Conservation (phyloP, 2,329 filamentous ascomycete species). For the Trichoderma atrobrunneum region DNA sequence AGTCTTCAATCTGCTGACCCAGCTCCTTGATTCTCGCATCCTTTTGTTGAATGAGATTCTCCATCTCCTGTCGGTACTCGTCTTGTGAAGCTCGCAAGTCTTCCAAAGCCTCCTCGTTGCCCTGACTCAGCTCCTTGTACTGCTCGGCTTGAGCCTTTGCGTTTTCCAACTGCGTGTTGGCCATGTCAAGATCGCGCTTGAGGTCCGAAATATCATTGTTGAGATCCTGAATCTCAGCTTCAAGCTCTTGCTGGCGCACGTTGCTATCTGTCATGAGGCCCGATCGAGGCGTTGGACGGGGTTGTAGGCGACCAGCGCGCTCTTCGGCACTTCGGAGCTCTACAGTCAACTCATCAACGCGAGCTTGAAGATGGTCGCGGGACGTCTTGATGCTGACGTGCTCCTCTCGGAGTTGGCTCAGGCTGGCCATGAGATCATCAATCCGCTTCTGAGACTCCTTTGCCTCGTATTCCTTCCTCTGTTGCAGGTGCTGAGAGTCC, state of each 20-base stretch:
- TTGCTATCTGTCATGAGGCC: constrained; percentile 42
- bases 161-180: constrained; percentile 75
- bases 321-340: constrained; percentile 89
- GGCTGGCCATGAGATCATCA: constrained; percentile 79
- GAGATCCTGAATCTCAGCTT: constrained; percentile 73
- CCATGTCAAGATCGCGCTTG: constrained; percentile 80
- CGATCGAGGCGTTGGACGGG: constrained; percentile 66
- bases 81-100: constrained; percentile 78
- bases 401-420: constrained; percentile 81
- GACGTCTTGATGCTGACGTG: constrained; percentile 82
- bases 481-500: constrained; percentile 75
- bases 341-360: constrained; percentile 84
- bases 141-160: constrained; percentile 79
- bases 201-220: constrained; percentile 80
- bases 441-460: constrained; percentile 88
- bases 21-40: constrained; percentile 77
- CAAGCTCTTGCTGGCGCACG: constrained; percentile 48
- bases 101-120: constrained; percentile 81
- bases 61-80: constrained; percentile 83
- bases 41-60: constrained; percentile 71
- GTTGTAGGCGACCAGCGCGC: constrained; percentile 75
- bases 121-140: constrained; percentile 84
- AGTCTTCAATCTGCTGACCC: constrained; percentile 77
- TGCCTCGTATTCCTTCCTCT: constrained; percentile 86
- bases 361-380: constrained; percentile 81